A percentile compares a stretch with the other conserved stretches of the same genome.
phyloP scores from a whole-genome alignment of 177 flowering plant genomes.

The Vitis hybrid region DNA sequence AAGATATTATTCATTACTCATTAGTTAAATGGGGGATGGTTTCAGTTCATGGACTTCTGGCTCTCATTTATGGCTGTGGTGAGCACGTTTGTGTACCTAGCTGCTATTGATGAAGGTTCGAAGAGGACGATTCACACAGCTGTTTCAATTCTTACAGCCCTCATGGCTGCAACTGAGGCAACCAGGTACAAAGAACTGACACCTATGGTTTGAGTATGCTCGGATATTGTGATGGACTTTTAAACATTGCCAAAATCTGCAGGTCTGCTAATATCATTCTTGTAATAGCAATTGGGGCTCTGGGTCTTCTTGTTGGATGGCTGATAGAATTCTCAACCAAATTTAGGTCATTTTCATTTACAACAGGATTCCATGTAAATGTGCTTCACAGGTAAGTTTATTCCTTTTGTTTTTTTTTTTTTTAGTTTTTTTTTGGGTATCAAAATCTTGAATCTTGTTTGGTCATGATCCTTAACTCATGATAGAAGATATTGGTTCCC shows the following conservation, averaged over 20 bases:
- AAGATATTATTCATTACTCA: background rate
- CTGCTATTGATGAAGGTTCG: slow-evolving; percentile 48
- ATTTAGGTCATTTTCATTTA: slow-evolving; percentile 38
- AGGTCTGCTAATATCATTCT: slow-evolving; percentile 74
- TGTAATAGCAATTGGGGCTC: slow-evolving; percentile 69
- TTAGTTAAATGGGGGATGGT: slow-evolving; percentile 3
- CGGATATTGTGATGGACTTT: background rate
- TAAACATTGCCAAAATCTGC: slow-evolving; percentile 24
- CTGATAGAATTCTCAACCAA: slow-evolving; percentile 58
- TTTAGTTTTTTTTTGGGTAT: background rate
- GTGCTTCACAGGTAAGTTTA: slow-evolving; percentile 43
- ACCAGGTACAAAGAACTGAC: slow-evolving; percentile 54
- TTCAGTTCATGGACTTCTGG: slow-evolving; percentile 93
- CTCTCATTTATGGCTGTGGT: slow-evolving; percentile 81
- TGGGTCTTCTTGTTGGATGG: slow-evolving; percentile 76
- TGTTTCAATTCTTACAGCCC: slow-evolving; percentile 85
- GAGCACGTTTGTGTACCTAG: slow-evolving; percentile 63
- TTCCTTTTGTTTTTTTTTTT: background rate
- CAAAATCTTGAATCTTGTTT: background rate
- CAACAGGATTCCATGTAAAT: slow-evolving; percentile 34
- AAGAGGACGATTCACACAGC: slow-evolving; percentile 75
- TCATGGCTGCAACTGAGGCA: slow-evolving; percentile 76
- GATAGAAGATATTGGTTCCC: no score
- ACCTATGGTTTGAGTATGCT: background rate
- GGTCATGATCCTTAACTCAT: no score